Evolutionary conservation across 225 moss, liverwort and hornwort species (phyloP).

Genomic region (Bryum argenteum): DNA sequence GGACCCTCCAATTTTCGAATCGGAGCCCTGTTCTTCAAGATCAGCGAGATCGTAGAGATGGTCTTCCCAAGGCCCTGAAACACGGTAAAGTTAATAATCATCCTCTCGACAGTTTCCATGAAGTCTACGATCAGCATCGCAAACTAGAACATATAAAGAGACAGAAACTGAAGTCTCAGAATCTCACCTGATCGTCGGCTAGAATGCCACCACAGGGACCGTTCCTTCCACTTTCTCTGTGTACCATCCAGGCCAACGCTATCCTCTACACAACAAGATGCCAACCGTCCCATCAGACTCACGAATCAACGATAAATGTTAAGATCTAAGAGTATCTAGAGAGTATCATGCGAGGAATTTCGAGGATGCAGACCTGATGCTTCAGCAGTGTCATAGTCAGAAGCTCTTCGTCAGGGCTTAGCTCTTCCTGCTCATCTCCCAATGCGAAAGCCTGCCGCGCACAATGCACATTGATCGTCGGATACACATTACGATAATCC

Average conservation of each 20-base stretch:
- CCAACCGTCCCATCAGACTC: slow-evolving; percentile 25
- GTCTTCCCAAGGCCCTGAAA: slow-evolving; percentile 98
- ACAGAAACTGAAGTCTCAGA: slow-evolving; percentile 6
- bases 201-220: slow-evolving; percentile 85
- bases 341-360: too few species aligned
- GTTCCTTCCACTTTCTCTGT: slow-evolving; percentile 70
- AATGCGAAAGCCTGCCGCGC: slow-evolving; percentile 59
- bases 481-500: too few species aligned
- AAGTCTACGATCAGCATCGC: slow-evolving; percentile 5
- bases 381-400: slow-evolving; percentile 77
- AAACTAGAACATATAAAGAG: background rate
- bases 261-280: slow-evolving; percentile 59
- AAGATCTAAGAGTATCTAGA: background rate
- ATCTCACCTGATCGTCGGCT: slow-evolving; percentile 93
- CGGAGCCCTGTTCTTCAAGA: slow-evolving; percentile 87
- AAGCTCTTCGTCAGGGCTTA: slow-evolving; percentile 63
- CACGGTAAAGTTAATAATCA: slow-evolving; percentile 26
- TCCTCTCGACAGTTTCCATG: background rate
- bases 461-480: too few species aligned
- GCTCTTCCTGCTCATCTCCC: slow-evolving; percentile 69
- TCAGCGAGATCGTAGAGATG: slow-evolving; percentile 92
- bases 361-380: slow-evolving; percentile 68
- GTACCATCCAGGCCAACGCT: slow-evolving; percentile 90
- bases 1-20: slow-evolving; percentile 46
- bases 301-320: background rate